Base-by-base conservation (phyloP, 2,329 filamentous ascomycete species). In the Ophiocordyceps camponoti-saundersi region DNA sequence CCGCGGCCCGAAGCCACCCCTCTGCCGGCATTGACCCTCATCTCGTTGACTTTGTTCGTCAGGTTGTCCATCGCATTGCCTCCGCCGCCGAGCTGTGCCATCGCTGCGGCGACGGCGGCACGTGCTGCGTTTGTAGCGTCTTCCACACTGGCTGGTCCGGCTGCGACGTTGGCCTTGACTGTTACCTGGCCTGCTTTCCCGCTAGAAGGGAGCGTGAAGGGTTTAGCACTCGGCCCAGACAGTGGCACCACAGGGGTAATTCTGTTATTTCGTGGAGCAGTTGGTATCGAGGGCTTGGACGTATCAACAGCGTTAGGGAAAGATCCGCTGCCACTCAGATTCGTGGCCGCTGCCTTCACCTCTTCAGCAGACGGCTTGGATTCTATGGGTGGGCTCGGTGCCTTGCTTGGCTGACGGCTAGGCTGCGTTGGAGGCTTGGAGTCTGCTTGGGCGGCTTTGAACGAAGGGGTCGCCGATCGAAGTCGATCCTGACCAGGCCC, bases 101-200 rank as follows among this genome's bases (percentile, higher is more conserved):
- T 87, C 2, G 85, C 85, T 40, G 82, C 77, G 46, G 83, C 82
- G n/a, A 87, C 84, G 10, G 84, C 84, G 29, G 82, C 83, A 55
- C 79, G 81, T 1, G 84, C 84, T 39, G 81, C 78, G 58, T 82
- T 77, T 0, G 84, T 88, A 1, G 83, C 82, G 62, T 83, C 80
- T 51, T 76, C 72, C 11, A 81, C 66, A 43, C 65, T 57, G 59
- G 50, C 55, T 0, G 61, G 59, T 1, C 57, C 57, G 21, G 71
- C 60, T 42, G 62, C 47, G n/a, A 55, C 56, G 5, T 61, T 55
- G 10, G 60, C 53, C 49, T 70, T 68, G 1, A 64, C 57, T 11
- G 59, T 55, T 3, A 66, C 57, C 6, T 57, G 55, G 2, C 52
- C 51, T 15, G 53, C 44, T 30, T 55, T 58, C 15, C 56, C 51